Conservation (phyloP, 2,329 filamentous ascomycete species). For the Claviceps sp. region DNA sequence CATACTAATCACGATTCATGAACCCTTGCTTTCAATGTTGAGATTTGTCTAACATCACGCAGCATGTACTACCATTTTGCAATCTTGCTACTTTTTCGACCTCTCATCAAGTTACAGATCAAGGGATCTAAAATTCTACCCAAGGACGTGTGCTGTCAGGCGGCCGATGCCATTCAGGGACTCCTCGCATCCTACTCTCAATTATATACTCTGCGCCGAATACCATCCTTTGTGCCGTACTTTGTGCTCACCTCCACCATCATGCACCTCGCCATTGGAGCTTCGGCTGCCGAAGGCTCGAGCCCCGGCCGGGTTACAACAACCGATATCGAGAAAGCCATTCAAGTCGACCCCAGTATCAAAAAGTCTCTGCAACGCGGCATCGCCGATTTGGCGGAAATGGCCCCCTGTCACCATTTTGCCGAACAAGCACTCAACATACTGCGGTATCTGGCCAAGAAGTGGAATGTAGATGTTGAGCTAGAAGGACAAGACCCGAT, state of each 20-base stretch:
- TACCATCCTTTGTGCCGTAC: conserved; percentile 47
- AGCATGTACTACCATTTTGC: conserved; percentile 61
- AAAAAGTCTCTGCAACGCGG: conserved; percentile 36
- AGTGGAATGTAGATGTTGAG: conserved; percentile 44
- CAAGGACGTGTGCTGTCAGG: conserved; percentile 50
- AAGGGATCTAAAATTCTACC: conserved; percentile 50
- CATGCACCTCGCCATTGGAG: conserved; percentile 43
- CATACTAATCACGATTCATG: neutral
- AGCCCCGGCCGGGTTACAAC: conserved; percentile 7
- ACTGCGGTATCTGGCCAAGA: conserved; percentile 40
- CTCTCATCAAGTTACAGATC: conserved; percentile 52
- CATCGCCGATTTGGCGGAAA: conserved; percentile 44
- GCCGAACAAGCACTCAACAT: conserved; percentile 48
- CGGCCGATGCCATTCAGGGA: conserved; percentile 44
- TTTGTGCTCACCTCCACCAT: conserved; percentile 49
- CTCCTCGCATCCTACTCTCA: conserved; percentile 43
- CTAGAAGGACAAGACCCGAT: conserved; percentile 20
- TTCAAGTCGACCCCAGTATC: conserved; percentile 25
- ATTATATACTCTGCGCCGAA: conserved; percentile 43
- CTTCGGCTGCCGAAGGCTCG: conserved; percentile 15
- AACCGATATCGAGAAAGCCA: conserved; percentile 18
- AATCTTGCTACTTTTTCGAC: conserved; percentile 60
- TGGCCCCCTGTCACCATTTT: conserved; percentile 48
- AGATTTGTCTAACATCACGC: neutral
- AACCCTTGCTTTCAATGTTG: neutral